phyloP scores from a whole-genome alignment of 1,284 basidiomycete genomes.

The Cutaneotrichosporon sp. region DNA sequence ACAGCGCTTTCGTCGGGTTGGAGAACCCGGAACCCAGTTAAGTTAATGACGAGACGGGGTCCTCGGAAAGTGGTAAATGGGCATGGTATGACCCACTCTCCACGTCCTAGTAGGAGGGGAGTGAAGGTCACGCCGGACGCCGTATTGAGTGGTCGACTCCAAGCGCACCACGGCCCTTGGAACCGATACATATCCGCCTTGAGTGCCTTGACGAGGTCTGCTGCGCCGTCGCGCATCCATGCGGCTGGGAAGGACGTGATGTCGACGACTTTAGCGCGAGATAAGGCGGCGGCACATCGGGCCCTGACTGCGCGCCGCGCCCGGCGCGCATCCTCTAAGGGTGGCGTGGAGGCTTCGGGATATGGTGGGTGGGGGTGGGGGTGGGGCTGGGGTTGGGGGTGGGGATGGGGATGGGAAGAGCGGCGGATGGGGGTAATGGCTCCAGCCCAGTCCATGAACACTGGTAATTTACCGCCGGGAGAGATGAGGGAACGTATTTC shows the following conservation, averaged over 20 bases:
- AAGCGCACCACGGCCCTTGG: slow-evolving; percentile 6
- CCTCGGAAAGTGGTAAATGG: slow-evolving; percentile 1
- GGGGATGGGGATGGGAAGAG: background rate
- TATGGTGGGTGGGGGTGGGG: background rate
- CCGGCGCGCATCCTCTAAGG: too few relatives aligned
- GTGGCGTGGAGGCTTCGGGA: background rate
- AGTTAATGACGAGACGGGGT: background rate
- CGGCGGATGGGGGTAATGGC: background rate
- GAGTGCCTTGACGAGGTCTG: background rate
- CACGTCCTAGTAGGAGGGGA: slow-evolving; percentile 1
- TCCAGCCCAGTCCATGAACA: slow-evolving; percentile 1
- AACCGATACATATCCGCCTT: background rate
- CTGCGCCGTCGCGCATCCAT: background rate
- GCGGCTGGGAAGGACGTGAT: background rate
- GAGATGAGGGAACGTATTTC: background rate
- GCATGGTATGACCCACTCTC: slow-evolving; percentile 4
- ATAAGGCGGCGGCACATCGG: background rate
- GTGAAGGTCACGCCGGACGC: background rate
- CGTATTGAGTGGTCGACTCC: background rate
- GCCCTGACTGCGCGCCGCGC: background rate
- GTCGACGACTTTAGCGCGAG: background rate
- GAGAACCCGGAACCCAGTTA: slow-evolving; percentile 5
- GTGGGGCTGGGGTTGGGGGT: background rate
- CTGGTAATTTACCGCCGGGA: background rate
- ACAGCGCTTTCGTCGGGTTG: background rate